Conservation (phyloP, 2,329 filamentous ascomycete genomes). For the Tolypocladium inflatum region DNA sequence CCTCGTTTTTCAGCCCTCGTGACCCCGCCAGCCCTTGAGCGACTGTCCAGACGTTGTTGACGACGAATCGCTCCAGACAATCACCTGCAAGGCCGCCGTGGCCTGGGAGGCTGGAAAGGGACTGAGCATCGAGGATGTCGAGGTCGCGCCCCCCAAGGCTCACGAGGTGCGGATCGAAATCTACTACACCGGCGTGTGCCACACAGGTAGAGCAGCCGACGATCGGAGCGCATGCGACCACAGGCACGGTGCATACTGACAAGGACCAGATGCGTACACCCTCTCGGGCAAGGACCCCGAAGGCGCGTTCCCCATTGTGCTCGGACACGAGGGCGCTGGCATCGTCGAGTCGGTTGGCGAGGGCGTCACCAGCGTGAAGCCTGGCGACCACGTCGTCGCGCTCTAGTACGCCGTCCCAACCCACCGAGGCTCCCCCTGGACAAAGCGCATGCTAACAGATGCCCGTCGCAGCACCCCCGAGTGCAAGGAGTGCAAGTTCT, state of each 20-base stretch:
- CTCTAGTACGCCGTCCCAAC: conserved; percentile 55
- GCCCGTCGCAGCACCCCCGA: conserved; percentile 67
- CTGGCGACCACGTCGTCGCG: conserved; percentile 82
- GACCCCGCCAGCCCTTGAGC: background rate
- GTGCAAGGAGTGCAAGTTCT: conserved; percentile 98
- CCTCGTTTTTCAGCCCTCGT: background rate
- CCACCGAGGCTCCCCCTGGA: background rate
- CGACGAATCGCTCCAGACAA: conserved; percentile 51
- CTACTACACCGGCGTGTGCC: conserved; percentile 96
- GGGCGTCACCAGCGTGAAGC: conserved; percentile 89
- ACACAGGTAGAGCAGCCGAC: conserved; percentile 58
- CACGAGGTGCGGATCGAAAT: conserved; percentile 96
- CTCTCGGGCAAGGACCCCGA: conserved; percentile 95
- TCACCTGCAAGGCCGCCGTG: conserved; percentile 94
- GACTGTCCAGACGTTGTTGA: conserved; percentile 8
- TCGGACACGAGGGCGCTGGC: conserved; percentile 86
- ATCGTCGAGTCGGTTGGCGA: conserved; percentile 91
- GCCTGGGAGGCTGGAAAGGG: conserved; percentile 95
- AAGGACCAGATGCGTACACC: conserved; percentile 70
- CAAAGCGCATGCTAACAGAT: conserved; percentile 2
- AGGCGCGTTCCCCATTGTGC: conserved; percentile 81
- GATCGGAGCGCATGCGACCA: background rate
- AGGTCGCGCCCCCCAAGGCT: conserved; percentile 80
- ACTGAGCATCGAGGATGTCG: conserved; percentile 81
- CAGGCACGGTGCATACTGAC: conserved; percentile 1